Evolutionary conservation across 2,329 filamentous ascomycete species (phyloP), one percentile per base, ranked within the genome.

Genomic region (Aspergillus costaricaensis): DNA sequence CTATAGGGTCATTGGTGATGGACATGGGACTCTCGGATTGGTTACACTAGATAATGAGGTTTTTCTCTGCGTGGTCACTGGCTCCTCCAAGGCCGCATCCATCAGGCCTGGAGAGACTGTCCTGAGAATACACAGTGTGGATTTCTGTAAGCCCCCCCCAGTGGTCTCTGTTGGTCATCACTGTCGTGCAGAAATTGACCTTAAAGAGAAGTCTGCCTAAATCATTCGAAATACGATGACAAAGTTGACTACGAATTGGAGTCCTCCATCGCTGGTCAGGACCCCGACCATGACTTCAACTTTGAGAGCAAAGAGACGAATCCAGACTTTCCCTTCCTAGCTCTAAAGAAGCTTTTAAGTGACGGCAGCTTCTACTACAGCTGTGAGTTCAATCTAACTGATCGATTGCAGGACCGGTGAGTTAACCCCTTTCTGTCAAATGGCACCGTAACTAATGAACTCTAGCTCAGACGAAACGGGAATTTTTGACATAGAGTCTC

Each of bases 341-440:
- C 95, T 49, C 77, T 99, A 61, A 93, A 94, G 76, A 98, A 96
- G 81, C 85, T 99, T 39, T 81, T 99, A 58, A 90, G 91, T 72
- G 93, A 96, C 74, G 93, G 94, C 25, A 96, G 90, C 30, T 99
- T 99, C 74, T 99, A 98, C 76, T 99, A 97, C 79, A 97, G 92
- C 73, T 91, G 92, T n/a, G 92, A 98, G 76, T 99, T 99, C 75
- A 94, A 99, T 74, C 82, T 99, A 52, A 99, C 95, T 3, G 93
- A 96, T 76, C 86, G 95, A 67, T 80, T 98, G 64, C 95, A 99
- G 76, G 90, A 97, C 72, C 88, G 94, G 85, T 92, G 73, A 69
- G 76, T 56, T 58, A 10, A 43, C 30, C n/a, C 17, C 57, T 17
- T 57, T 58, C 56, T 57, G 15, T 30, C 25, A 23, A 14, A n/a